Base-by-base conservation (phyloP, 2,329 filamentous ascomycete genomes). In the Fusarium sp. region DNA sequence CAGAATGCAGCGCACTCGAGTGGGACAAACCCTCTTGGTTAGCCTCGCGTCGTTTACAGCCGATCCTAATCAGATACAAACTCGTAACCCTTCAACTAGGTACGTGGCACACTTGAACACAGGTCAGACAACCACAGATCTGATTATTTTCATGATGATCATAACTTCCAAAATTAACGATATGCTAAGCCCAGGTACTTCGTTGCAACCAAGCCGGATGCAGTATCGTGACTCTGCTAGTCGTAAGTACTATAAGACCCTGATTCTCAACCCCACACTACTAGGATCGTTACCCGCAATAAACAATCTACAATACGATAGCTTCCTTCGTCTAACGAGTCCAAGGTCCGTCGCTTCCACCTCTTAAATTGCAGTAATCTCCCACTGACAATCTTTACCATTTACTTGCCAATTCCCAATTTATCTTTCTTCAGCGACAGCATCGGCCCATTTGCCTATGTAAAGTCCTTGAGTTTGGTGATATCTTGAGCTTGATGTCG, bases 231-330 rank as follows among this genome's bases (percentile, higher is more conserved):
- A 65, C 53, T 42, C 16, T 69, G 45, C 61, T 70, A 70, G 64
- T 56, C 56, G 44, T 58, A 55, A 53, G 53, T 51, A 42, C 37
- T 29, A 12, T 44, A 34, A 44, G 68, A 71, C 68, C 68, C 68
- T 71, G 53, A 70, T 58, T 71, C 52, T 57, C 52, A 69, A 71
- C 65, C 68, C 68, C 68, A 71, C 68, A 71, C 25, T 69, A 56
- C 52, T 47, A 42, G 57, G 41, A 49, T 32, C 32, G 44, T 57
- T 55, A 57, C 44, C 48, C 42, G 16, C 41, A 55, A 56, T 41
- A 37, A 37, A 24, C 22, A 55, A 56, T 41, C 27, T 32, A 24
- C 18, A 55, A 53, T 48, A 56, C 53, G 45, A 62, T 62, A 34
- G 60, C 60, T 71, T 71, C 46, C 37, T 45, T 59, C 65, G 45